phyloP scores from a whole-genome alignment of 352 stramenopile genomes.

The Phytophthora podocarpi region DNA sequence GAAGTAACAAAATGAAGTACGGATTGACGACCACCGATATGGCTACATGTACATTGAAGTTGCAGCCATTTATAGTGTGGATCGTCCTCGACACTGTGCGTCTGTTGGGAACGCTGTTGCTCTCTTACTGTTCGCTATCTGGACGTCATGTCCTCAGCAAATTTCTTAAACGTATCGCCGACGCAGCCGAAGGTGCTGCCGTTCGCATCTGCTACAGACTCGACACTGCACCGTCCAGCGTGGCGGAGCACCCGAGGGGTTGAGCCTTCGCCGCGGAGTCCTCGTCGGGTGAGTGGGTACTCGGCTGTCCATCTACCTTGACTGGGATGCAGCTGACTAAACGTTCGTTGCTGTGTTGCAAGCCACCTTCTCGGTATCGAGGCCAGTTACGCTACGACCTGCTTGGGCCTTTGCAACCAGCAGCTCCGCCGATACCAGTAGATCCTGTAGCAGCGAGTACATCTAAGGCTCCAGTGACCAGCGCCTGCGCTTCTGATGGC shows the following conservation, averaged over 20 bases:
- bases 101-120: not conserved
- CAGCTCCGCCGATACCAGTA: not conserved
- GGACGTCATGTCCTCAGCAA: conserved; percentile 7
- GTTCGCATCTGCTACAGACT: conserved; percentile 61
- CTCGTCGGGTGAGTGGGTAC: conserved; percentile 38
- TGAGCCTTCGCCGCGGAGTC: conserved; percentile 19
- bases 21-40: conserved; percentile 11
- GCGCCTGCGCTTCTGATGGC: not conserved
- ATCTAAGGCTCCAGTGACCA: not conserved
- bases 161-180: not conserved
- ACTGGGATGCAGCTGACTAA: not conserved
- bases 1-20: not conserved
- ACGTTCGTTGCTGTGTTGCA: not conserved
- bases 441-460: not conserved
- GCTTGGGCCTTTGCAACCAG: conserved; percentile 6
- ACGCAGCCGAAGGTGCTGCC: conserved; percentile 31
- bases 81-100: not conserved
- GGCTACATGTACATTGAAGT: too few species aligned
- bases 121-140: not conserved
- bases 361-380: conserved; percentile 55
- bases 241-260: conserved; percentile 54
- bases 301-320: not conserved
- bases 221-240: conserved; percentile 53
- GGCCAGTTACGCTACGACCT: conserved; percentile 39
- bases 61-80: conserved; percentile 16